Base-by-base conservation (phyloP, 78 protist species). In the Dictyostelium purpureum region DNA sequence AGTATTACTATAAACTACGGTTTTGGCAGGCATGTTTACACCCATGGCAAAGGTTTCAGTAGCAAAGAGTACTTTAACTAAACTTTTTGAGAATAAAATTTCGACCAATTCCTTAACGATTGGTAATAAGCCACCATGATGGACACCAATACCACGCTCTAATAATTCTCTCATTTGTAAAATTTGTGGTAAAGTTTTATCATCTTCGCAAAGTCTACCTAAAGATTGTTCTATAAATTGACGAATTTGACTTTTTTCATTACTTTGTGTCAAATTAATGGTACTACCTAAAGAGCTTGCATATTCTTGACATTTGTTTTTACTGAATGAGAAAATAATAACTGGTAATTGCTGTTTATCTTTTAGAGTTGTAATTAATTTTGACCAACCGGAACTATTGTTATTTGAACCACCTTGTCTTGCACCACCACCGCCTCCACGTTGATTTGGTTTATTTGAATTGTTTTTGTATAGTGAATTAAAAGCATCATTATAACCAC, bases 11-110 rank as follows among this genome's bases (percentile, higher is more conserved):
- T 98, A 99, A 1, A 99, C 98, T 18, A 99, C 99, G 1, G 98
- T 89, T 14, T 95, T 70, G 3, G 99, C 98, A 4, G 99, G 99
- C 99, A 99, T 97, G 88, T 99, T 99, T 26, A 99, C 99, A 1
- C 99, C 99, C 99, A 99, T 98, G 14, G 99, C 99, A 81, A 99
- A 98, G 11, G 99, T 99, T 87, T 98, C 99, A 1, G 99, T 99
- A 18, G 99, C 99, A 43, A 98, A 98, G 37, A 99, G 63, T 2
- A 98, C 96, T 28, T 97, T 97, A 19, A 97, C 91, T 12, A 97
- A 51, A 1, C 99, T 98, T 19, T 96, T 85, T n/a, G 85, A 33
- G 77, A 99, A 99, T 11, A 98, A 91, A 21, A 98, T 90, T 69
- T 99, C 99, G 35, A 97, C 98, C 19, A 97, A 54, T 37, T 98